Evolutionary conservation across 2,329 filamentous ascomycete genomes (phyloP), one percentile per base, ranked within the genome.

Genomic region (Phoma sp.): DNA sequence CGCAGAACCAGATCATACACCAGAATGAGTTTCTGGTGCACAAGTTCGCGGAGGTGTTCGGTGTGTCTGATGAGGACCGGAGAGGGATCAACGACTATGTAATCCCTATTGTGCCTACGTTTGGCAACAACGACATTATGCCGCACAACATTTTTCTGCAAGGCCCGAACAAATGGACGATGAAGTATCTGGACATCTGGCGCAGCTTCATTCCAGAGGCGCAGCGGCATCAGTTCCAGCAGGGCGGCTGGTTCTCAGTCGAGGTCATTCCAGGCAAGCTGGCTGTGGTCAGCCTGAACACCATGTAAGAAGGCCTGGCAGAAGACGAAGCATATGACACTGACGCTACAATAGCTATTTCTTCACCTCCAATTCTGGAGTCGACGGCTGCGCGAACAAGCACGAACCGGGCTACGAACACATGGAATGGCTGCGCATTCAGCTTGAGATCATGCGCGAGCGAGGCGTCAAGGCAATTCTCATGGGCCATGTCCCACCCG

Each of bases 71-170:
- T 37, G 79, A 84, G 60, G 70, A 77, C 18, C 56, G 60, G 44
- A 73, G 79, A 54, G 72, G 80, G 47, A 72, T 75, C 33, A 70
- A 78, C 57, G 84, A 85, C 52, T 83, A 92, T 54, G 75, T 82
- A 10, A 83, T 98, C 4, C 93, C 95, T 4, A 85, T 98, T 27
- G 82, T 99, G 18, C 93, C 95, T 0, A 97, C 88, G 0, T 88
- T 97, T 64, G 95, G 95, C 57, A 99, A 99, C 78, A 99, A 99
- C 75, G 95, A 99, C 69, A 93, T 99, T 54, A 85, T 97, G 56
- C 95, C 95, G 1, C 95, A 99, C 78, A 99, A 99, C 68, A 96
- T 98, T 69, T 87, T 99, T 72, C 80, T 86, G 37, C 82, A 85
- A 1, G 95, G 93, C 0, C 95, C 95, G 13, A 97, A 97, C 68